Conservation (phyloP, 1,284 basidiomycete genomes). For the Termitomyces sp. region DNA sequence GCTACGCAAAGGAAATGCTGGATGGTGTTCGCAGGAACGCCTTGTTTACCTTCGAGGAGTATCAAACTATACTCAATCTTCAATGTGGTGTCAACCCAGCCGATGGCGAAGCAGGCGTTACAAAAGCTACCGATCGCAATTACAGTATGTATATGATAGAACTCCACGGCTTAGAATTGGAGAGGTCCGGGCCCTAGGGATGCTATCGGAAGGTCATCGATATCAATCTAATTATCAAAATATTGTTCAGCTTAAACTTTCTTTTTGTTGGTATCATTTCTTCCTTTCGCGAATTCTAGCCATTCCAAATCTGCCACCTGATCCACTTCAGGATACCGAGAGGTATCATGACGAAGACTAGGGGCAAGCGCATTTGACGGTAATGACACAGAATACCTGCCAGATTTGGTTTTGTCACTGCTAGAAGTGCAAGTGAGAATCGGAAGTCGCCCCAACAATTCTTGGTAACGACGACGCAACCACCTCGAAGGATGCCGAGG, state of each 20-base stretch:
- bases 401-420: slow-evolving; percentile 8
- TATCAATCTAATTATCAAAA: slow-evolving; percentile 11
- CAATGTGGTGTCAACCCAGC: slow-evolving; percentile 77
- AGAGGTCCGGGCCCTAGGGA: slow-evolving; percentile 36
- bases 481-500: slow-evolving; percentile 48
- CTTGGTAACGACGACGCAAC: slow-evolving; percentile 61
- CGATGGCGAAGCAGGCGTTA: slow-evolving; percentile 42
- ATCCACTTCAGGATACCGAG: slow-evolving; percentile 24
- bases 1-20: slow-evolving; percentile 61
- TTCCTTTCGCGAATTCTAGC: slow-evolving; percentile 19
- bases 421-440: slow-evolving; percentile 37
- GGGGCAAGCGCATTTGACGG: slow-evolving; percentile 20
- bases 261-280: background rate
- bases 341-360: slow-evolving; percentile 13
- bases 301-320: slow-evolving; percentile 23
- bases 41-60: slow-evolving; percentile 82
- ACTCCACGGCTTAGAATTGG: slow-evolving; percentile 72
- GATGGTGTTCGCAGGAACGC: slow-evolving; percentile 61
- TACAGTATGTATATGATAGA: slow-evolving; percentile 81
- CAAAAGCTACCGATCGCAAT: slow-evolving; percentile 58
- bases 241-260: slow-evolving; percentile 1
- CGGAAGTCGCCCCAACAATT: slow-evolving; percentile 54
- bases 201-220: slow-evolving; percentile 1
- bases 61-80: slow-evolving; percentile 82
- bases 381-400: slow-evolving; percentile 25